phyloP scores from a whole-genome alignment of 352 stramenopile genomes.

The Elongisporangium senticosum region DNA sequence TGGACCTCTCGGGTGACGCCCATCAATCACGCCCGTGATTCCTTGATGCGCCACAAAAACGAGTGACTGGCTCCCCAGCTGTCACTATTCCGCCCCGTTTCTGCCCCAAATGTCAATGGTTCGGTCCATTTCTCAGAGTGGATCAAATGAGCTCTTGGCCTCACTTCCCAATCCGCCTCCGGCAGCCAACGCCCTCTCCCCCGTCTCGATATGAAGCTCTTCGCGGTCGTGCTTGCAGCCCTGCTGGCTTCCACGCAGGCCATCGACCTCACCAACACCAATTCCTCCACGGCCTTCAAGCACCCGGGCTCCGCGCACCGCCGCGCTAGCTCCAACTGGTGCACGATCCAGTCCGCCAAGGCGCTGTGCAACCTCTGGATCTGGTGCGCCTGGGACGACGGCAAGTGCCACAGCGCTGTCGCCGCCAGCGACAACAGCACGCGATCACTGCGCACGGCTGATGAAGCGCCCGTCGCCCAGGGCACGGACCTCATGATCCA shows the following conservation, averaged over 20 bases:
- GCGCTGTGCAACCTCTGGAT: background rate
- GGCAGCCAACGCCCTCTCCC: background rate
- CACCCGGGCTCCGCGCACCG: background rate
- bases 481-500: background rate
- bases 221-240: background rate
- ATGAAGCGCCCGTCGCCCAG: background rate
- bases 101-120: background rate
- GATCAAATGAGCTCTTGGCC: background rate
- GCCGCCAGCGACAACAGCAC: background rate
- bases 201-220: background rate
- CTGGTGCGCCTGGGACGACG: background rate
- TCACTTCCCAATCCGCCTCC: background rate
- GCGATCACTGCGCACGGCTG: background rate
- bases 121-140: background rate
- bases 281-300: background rate
- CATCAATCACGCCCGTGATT: background rate
- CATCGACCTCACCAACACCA: background rate
- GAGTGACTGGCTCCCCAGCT: background rate
- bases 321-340: background rate
- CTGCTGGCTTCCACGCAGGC: background rate
- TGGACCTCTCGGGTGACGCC: background rate
- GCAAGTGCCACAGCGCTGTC: background rate
- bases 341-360: background rate
- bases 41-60: background rate
- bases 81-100: background rate